These are phyloP conservation scores for Stephania japonica DNA, from an alignment of 164 flowering plant genomes.

Conservation along the genomic window DNA sequence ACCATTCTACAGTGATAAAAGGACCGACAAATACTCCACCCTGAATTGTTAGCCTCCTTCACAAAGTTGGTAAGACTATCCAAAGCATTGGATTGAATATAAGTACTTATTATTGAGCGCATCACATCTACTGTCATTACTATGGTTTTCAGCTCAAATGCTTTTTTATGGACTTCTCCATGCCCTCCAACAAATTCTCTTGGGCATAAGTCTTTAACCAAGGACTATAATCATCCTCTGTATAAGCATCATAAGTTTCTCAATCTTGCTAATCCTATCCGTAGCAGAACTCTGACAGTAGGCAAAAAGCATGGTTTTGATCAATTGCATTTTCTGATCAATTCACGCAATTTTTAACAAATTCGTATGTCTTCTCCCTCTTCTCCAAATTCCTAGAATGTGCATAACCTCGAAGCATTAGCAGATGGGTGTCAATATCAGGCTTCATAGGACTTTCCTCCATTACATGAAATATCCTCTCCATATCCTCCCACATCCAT, in stretches of 20 bases:
- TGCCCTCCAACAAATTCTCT: constrained; percentile 50
- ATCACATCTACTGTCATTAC: constrained; percentile 38
- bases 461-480: too few species aligned
- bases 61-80: constrained; percentile 48
- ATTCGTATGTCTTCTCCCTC: constrained; percentile 68
- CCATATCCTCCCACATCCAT: too few species aligned
- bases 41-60: too few species aligned
- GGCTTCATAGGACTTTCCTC: constrained; percentile 53
- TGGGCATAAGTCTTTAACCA: constrained; percentile 89
- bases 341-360: constrained; percentile 38
- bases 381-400: constrained; percentile 51
- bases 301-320: constrained; percentile 73
- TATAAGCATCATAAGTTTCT: constrained; percentile 39
- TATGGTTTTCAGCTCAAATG: constrained; percentile 47
- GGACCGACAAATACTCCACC: too few species aligned
- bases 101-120: constrained; percentile 47
- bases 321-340: constrained; percentile 25
- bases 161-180: constrained; percentile 64
- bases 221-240: constrained; percentile 52
- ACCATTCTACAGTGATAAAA: too few species aligned
- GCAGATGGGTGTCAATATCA: constrained; percentile 40
- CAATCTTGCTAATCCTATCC: constrained; percentile 54
- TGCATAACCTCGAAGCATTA: constrained; percentile 84
- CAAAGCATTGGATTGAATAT: constrained; percentile 52
- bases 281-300: constrained; percentile 51